These are phyloP conservation scores for Exserohilum turcica DNA, from an alignment of 2,329 filamentous ascomycete genomes.

Conservation along the genomic window DNA sequence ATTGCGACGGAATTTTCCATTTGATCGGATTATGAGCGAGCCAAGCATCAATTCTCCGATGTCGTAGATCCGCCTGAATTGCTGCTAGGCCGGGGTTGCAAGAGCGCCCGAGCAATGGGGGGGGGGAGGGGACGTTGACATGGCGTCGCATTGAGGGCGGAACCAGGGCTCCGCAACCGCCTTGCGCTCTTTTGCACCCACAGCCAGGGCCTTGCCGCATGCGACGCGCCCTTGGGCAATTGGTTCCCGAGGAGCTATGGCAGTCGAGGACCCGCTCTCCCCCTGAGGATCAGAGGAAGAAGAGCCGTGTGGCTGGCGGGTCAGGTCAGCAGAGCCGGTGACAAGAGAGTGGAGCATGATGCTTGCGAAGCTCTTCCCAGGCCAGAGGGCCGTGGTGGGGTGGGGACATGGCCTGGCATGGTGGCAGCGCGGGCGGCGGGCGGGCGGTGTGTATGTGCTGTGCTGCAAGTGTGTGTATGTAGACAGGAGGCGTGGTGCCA, in stretches of 20 bases:
- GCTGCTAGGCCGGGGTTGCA: not conserved
- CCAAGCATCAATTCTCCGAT: slow-evolving; percentile 11
- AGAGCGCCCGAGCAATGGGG: slow-evolving; percentile 1
- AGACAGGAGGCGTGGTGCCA: no score
- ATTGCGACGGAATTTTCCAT: slow-evolving; percentile 3
- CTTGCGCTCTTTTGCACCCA: not conserved
- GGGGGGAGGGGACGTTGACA: not conserved
- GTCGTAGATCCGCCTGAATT: slow-evolving; percentile 5
- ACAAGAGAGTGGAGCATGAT: not conserved
- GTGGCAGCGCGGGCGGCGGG: no score
- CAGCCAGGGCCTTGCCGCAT: slow-evolving; percentile 3
- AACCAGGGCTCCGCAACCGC: not conserved
- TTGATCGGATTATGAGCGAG: not conserved
- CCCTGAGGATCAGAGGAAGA: not conserved
- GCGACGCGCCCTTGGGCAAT: not conserved
- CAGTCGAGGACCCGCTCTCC: not conserved
- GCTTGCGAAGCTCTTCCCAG: no score
- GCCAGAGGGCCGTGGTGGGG: no score
- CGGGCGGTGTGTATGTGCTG: no score
- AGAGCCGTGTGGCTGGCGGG: not conserved
- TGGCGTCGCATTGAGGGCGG: not conserved
- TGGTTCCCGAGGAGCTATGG: not conserved
- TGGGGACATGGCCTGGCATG: no score
- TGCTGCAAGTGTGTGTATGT: no score
- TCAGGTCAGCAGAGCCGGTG: no score